These are phyloP conservation scores for Trichosporon coremiiforme DNA, from an alignment of 1,284 basidiomycete genomes.

Conservation along the genomic window DNA sequence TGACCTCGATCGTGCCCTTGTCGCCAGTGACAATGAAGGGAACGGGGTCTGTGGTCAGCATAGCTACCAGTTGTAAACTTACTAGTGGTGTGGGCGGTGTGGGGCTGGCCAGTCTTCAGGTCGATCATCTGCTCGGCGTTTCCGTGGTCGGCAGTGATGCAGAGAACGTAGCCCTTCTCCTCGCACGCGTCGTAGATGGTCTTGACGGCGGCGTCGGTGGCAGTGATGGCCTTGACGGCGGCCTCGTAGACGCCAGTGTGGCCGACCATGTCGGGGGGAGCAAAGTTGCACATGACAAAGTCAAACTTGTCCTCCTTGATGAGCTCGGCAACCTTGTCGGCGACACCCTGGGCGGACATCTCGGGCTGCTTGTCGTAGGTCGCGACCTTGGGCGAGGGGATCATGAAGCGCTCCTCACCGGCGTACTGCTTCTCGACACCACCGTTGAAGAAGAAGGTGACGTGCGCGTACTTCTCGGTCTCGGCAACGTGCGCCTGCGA, in stretches of 20 bases:
- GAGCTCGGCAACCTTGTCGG: slow-evolving; percentile 84
- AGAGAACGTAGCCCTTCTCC: slow-evolving; percentile 77
- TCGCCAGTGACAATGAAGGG: slow-evolving; percentile 74
- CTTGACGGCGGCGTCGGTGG: slow-evolving; percentile 81
- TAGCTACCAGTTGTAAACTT: slow-evolving; percentile 25
- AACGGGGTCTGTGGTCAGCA: slow-evolving; percentile 74
- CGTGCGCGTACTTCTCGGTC: slow-evolving; percentile 92
- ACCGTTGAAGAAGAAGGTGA: slow-evolving; percentile 96
- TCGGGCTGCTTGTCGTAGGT: slow-evolving; percentile 84
- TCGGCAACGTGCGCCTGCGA: slow-evolving; percentile 86
- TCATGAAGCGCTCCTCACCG: slow-evolving; percentile 77
- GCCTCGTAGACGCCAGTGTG: slow-evolving; percentile 88
- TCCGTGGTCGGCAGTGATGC: slow-evolving; percentile 88
- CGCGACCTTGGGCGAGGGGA: slow-evolving; percentile 83
- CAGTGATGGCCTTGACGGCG: slow-evolving; percentile 77
- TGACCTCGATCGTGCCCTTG: slow-evolving; percentile 62
- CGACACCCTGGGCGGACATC: slow-evolving; percentile 83
- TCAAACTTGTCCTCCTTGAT: slow-evolving; percentile 70
- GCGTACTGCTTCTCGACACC: slow-evolving; percentile 87
- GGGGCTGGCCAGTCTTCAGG: slow-evolving; percentile 74
- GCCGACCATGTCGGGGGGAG: slow-evolving; percentile 91
- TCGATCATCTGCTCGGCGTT: slow-evolving; percentile 85
- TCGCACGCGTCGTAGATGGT: slow-evolving; percentile 81
- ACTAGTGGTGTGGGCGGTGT: slow-evolving; percentile 60
- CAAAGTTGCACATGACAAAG: slow-evolving; percentile 95